Conservation (phyloP, 768 basidiomycete species). For the Boletellus ananas region DNA sequence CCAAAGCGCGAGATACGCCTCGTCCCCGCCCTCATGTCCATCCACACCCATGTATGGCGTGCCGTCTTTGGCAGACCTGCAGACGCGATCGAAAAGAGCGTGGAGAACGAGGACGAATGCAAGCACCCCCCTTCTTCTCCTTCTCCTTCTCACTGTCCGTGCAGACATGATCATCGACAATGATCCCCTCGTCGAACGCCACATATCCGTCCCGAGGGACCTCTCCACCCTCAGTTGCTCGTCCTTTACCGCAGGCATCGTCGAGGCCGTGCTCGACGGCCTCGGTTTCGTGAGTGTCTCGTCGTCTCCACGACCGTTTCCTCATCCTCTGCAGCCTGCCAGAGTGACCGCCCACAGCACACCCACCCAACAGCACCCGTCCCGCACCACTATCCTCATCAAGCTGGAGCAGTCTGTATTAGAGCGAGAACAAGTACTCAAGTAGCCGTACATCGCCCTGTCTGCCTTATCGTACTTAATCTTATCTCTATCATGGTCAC, state of each 20-base stretch:
- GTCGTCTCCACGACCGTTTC: neutral
- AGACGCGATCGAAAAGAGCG: constrained; percentile 93
- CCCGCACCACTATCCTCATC: constrained; percentile 93
- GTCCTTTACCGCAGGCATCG: constrained; percentile 96
- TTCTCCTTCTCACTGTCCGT: constrained; percentile 1
- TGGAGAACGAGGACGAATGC: constrained; percentile 97
- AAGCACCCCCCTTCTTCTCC: constrained; percentile 23
- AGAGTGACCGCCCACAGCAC: constrained; percentile 96
- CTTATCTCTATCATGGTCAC: constrained; percentile 44
- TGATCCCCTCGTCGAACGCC: constrained; percentile 85
- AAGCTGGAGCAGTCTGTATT: constrained; percentile 92
- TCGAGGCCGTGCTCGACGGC: constrained; percentile 94
- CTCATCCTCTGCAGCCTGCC: constrained; percentile 63
- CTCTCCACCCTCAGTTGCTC: constrained; percentile 93
- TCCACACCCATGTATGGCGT: constrained; percentile 94
- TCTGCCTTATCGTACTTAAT: constrained; percentile 11
- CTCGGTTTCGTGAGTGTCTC: constrained; percentile 78
- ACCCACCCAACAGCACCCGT: constrained; percentile 73
- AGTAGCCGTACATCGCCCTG: constrained; percentile 37
- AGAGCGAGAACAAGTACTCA: constrained; percentile 89
- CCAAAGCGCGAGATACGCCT: constrained; percentile 92
- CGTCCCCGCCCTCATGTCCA: constrained; percentile 86
- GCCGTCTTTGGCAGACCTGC: constrained; percentile 92
- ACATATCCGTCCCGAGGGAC: constrained; percentile 92
- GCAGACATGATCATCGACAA: constrained; percentile 98